Base-by-base conservation (phyloP, 1,284 basidiomycete genomes). In the Microbotryomycetes sp. region DNA sequence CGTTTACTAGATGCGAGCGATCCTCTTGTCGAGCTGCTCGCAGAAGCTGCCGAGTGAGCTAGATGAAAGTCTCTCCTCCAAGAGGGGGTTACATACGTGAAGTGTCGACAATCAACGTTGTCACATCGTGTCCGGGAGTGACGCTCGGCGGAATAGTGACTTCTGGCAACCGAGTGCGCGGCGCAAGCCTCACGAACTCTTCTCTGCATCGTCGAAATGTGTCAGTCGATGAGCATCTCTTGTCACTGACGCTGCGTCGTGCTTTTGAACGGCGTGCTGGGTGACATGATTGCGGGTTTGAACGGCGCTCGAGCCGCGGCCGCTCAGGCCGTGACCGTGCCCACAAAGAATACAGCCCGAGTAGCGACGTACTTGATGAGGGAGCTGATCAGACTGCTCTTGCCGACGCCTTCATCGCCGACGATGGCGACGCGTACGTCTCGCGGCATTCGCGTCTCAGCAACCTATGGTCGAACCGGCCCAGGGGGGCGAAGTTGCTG, bases 71-170 rank as follows among this genome's bases (percentile, higher is more conserved):
- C 73, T 59, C 18, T 24, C 45, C 9, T 15, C 3, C 35, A 48
- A 21, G 1, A 29, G 27, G 45, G 18, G 45, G 54, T 27, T 31
- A 80, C 85, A 66, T 72, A 91, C 91, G 86, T 73, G 91, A 91
- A 52, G 92, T 91, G 76, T 96, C 92, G 53, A 96, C 88, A 65
- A 96, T 94, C 72, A 92, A 89, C 5, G 91, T 96, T 1, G 92
- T 94, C 41, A 94, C 89, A 74, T 93, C 91, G 79, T 92, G 60
- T 1, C 62, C 91, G 52, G 92, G 89, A 21, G 91, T 93, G 51
- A 94, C 90, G 76, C 92, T 89, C 73, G 91, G 90, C 7, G 92
- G 92, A 61, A 96, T 93, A 5, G 92, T 96, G 52, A 96, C 90
- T 77, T 96, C 91, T 16, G 91, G 92, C 21, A 96, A 86, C 73